These are phyloP conservation scores for Neurospora sp. DNA, from an alignment of 495 filamentous ascomycete genomes.

Conservation along the genomic window DNA sequence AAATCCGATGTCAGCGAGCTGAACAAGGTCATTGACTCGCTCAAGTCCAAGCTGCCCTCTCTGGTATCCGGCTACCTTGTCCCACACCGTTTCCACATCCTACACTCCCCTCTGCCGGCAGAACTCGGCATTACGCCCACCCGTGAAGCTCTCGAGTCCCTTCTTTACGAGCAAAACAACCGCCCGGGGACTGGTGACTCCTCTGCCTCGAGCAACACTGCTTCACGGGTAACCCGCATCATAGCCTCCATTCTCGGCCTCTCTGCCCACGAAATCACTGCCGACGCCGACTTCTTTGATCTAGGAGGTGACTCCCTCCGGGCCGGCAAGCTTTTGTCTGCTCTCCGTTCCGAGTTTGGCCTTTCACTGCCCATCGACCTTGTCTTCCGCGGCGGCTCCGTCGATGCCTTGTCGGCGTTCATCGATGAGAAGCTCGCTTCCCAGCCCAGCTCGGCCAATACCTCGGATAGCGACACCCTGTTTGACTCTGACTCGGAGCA, in stretches of 20 bases:
- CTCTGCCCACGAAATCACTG: constrained; percentile 14
- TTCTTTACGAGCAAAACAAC: background rate
- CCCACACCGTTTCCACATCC: background rate
- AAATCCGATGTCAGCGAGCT: background rate
- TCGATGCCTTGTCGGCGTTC: constrained; percentile 18
- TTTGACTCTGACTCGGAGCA: background rate
- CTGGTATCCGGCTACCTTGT: background rate
- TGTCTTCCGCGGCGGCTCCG: constrained; percentile 27
- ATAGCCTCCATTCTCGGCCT: constrained; percentile 23
- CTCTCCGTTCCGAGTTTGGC: constrained; percentile 26
- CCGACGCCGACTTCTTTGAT: constrained; percentile 30
- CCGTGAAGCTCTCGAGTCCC: background rate
- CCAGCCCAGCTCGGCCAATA: constrained; percentile 12
- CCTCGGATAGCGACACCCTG: constrained; percentile 8
- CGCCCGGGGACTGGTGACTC: background rate
- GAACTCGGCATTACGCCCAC: background rate
- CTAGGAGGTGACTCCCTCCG: constrained; percentile 35
- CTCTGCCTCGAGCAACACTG: background rate
- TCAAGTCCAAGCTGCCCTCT: background rate
- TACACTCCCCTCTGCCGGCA: background rate
- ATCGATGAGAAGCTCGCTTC: constrained; percentile 11
- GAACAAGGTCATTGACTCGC: background rate
- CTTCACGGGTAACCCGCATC: constrained; percentile 18
- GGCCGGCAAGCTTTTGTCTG: constrained; percentile 32
- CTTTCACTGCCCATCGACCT: constrained; percentile 28